Evolutionary conservation across 2,329 filamentous ascomycete genomes (phyloP).

Genomic region (Ophiostoma quercus): DNA sequence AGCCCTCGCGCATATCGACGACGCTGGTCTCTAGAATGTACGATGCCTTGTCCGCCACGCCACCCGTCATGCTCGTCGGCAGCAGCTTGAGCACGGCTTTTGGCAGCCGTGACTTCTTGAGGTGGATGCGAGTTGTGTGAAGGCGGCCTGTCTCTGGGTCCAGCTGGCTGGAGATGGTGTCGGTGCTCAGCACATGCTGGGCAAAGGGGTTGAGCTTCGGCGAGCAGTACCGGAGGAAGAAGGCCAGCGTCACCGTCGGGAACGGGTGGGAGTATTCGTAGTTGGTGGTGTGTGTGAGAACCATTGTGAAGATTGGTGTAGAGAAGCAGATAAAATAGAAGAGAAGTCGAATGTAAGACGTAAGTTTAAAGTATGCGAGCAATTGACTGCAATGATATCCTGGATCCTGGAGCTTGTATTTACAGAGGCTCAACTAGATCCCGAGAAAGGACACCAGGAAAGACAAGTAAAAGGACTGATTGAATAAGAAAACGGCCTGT

Average conservation of each 20-base stretch:
- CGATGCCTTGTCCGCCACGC: slow-evolving; percentile 61
- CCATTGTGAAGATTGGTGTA: slow-evolving; percentile 40
- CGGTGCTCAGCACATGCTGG: slow-evolving; percentile 74
- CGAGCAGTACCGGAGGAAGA: slow-evolving; percentile 79
- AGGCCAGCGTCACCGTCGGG: slow-evolving; percentile 79
- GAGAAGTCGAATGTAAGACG: neutral
- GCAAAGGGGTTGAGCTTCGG: slow-evolving; percentile 70
- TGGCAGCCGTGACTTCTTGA: slow-evolving; percentile 76
- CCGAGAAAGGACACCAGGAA: slow-evolving; percentile 6
- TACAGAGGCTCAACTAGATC: slow-evolving; percentile 26
- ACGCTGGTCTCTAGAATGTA: slow-evolving; percentile 78
- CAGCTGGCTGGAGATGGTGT: slow-evolving; percentile 70
- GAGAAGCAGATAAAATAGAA: neutral
- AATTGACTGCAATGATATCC: neutral
- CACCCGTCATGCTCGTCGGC: slow-evolving; percentile 63
- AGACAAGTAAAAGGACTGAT: too few relatives aligned
- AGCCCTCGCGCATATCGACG: slow-evolving; percentile 72
- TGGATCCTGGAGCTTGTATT: slow-evolving; percentile 24
- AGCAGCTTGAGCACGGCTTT: slow-evolving; percentile 69
- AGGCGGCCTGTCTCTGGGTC: slow-evolving; percentile 69
- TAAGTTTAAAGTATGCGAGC: neutral
- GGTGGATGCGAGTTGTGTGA: slow-evolving; percentile 71
- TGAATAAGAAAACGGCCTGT: neutral
- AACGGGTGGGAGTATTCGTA: slow-evolving; percentile 77
- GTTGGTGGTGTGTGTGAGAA: slow-evolving; percentile 59